These are phyloP conservation scores for Melastoma candidum DNA, from an alignment of 441 rosid species.

Conservation along the genomic window DNA sequence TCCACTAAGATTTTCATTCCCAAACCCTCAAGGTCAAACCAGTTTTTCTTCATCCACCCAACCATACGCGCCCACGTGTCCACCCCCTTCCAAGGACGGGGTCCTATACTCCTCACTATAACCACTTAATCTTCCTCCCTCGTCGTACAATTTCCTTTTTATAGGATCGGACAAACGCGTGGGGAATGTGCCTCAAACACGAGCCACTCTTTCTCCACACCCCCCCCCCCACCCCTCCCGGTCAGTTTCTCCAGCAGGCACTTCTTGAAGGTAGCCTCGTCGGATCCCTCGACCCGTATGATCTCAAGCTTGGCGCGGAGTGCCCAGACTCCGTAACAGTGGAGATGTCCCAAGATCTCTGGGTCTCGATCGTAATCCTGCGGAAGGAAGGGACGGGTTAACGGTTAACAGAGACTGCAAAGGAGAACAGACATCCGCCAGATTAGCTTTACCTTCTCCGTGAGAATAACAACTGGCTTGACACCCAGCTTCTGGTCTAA, in stretches of 20 bases:
- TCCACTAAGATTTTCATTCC: too few species aligned
- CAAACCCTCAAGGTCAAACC: too few species aligned
- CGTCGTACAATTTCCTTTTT: too few species aligned
- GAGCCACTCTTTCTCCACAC: neutral
- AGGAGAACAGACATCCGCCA: neutral
- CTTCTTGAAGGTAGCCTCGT: conserved; percentile 24
- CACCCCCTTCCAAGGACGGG: too few species aligned
- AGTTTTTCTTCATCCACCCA: too few species aligned
- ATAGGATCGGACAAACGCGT: too few species aligned
- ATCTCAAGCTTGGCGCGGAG: conserved; percentile 60
- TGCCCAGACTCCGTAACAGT: conserved; percentile 36
- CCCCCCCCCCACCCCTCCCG: too few species aligned
- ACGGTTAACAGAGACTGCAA: neutral
- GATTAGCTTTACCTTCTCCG: conserved; percentile 54
- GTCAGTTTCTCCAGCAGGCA: conserved; percentile 25
- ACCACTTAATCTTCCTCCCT: too few species aligned
- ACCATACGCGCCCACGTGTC: too few species aligned
- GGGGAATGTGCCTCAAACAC: too few species aligned
- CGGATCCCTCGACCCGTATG: conserved; percentile 19
- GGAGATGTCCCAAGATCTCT: conserved; percentile 38
- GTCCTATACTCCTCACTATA: too few species aligned
- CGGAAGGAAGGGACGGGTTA: neutral
- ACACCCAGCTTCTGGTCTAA: conserved; percentile 35
- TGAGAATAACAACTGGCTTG: conserved; percentile 48
- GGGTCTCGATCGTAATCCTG: conserved; percentile 82